These are phyloP conservation scores for Capsicum rhomboideum DNA, from an alignment of 257 asterid genomes.

Conservation along the genomic window DNA sequence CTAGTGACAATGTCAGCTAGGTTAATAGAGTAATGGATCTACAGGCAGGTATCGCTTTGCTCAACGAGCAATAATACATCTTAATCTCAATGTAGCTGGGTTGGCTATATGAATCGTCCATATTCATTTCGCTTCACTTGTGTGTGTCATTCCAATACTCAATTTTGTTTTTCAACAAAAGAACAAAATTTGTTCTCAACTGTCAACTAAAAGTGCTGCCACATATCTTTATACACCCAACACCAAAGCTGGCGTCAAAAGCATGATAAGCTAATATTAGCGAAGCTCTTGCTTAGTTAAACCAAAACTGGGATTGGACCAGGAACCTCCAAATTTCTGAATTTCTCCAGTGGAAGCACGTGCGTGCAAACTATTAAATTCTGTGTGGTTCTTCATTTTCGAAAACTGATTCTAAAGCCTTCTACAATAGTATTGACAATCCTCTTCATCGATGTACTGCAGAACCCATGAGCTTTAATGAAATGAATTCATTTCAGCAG, in stretches of 20 bases:
- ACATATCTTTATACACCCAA: not conserved
- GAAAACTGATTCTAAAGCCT: not conserved
- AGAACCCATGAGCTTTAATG: not conserved
- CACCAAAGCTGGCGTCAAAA: not conserved
- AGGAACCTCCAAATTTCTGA: not conserved
- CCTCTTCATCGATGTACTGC: not conserved
- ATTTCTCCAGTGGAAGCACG: not conserved
- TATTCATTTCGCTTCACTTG: not conserved
- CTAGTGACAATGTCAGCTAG: not conserved
- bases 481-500: slow-evolving; percentile 8
- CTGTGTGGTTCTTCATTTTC: not conserved
- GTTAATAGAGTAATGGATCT: not conserved
- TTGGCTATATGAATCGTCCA: not conserved
- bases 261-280: not conserved
- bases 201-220: not conserved
- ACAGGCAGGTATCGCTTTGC: not conserved
- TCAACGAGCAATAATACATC: not conserved
- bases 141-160: not conserved
- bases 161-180: not conserved
- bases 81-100: not conserved
- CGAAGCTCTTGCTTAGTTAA: not conserved
- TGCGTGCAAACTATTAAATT: not conserved
- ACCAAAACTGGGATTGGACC: not conserved
- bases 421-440: not conserved
- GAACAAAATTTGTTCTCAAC: not conserved